These are phyloP conservation scores for Bipolaris cookei DNA, from an alignment of 2,329 filamentous ascomycete genomes.

Conservation along the genomic window DNA sequence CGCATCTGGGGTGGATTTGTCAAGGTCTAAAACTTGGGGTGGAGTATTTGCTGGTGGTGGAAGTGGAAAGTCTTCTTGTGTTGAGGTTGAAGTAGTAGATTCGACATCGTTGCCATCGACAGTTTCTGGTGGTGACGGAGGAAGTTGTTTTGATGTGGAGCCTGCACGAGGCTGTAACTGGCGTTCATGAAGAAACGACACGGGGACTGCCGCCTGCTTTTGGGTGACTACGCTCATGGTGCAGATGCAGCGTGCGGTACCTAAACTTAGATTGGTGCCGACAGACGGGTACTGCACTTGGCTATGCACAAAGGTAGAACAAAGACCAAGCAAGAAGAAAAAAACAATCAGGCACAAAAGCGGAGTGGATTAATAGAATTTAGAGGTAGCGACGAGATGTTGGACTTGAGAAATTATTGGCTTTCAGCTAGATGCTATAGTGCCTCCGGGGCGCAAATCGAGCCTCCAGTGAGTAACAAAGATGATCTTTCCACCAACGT, in stretches of 20 bases:
- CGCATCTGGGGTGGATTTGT: slow-evolving; percentile 81
- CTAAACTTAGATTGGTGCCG: background rate
- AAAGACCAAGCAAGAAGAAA: background rate
- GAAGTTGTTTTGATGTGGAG: slow-evolving; percentile 29
- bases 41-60: slow-evolving; percentile 67
- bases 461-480: slow-evolving; percentile 14
- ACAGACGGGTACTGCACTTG: background rate
- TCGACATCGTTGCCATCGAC: slow-evolving; percentile 41
- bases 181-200: slow-evolving; percentile 22
- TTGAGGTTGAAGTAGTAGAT: slow-evolving; percentile 22
- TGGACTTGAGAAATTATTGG: background rate
- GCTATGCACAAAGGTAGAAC: background rate
- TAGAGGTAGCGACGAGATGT: background rate
- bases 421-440: background rate
- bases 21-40: slow-evolving; percentile 71
- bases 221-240: slow-evolving; percentile 30
- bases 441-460: slow-evolving; percentile 12
- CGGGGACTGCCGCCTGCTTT: slow-evolving; percentile 19
- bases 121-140: slow-evolving; percentile 47
- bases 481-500: slow-evolving; percentile 15
- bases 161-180: slow-evolving; percentile 28
- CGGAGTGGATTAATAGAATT: background rate
- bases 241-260: background rate
- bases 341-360: background rate
- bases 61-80: slow-evolving; percentile 62